Base-by-base conservation (phyloP, 148 eudicot species). In the Dysphania ambrosioides region DNA sequence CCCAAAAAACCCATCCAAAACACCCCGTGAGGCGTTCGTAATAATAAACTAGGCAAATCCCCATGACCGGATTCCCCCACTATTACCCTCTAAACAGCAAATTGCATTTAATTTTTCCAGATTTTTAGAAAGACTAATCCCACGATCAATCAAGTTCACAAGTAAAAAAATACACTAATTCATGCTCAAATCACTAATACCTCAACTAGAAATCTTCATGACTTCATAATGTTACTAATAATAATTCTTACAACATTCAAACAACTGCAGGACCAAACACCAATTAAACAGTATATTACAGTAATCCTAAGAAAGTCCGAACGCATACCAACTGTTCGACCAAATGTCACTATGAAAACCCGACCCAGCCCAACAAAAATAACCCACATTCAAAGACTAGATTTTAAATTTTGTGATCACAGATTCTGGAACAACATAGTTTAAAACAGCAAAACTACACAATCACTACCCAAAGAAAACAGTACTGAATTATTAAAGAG, bases 301-400 rank as follows among this genome's bases (percentile, higher is more conserved):
- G 51, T 44, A 44, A 15, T 44, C 2, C n/a, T n/a, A n/a, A n/a
- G n/a, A n/a, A n/a, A n/a, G n/a, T n/a, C n/a, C n/a, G n/a, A 21
- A 19, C 24, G 66, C 66, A 72, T 35, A 72, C 34, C 31, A 65
- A 13, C 30, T 65, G 76, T 19, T 72, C 47, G 47, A 72, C 31
- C 31, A n/a, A 78, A 72, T 72, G 71, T 29, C 66, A 3, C 58
- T 63, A 49, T 15, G 44, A 66, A 35, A 40, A 78, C 19, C 10
- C 32, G 65, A 64, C 7, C 21, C 18, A 27, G n/a, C n/a, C n/a
- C n/a, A n/a, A n/a, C n/a, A n/a, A 38, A 30, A 19, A 13, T 2
- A 9, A 66, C 5, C n/a, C 23, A 73, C 8, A n/a, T 4, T 32
- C 8, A 19, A 58, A 1, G 26, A 10, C 26, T 7, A 5, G 31